Conservation (phyloP, 345 rosid genomes). For the Camelina hispida region DNA sequence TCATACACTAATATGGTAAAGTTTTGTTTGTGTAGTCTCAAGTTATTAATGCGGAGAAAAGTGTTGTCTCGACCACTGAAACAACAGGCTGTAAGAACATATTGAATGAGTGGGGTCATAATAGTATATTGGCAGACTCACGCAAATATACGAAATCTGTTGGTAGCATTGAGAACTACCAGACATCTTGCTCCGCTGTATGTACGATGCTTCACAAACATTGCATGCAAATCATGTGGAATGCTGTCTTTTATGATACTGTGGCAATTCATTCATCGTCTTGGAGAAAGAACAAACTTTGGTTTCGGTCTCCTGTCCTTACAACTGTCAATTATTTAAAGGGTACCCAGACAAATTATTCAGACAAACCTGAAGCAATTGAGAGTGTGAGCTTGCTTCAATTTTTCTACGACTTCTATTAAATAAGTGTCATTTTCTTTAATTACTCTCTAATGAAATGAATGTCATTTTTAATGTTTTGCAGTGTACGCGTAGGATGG, state of each 20-base stretch:
- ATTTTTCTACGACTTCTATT: neutral
- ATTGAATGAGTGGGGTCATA: conserved; percentile 7
- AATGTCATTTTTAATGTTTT: conserved; percentile 44
- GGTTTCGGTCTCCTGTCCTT: conserved; percentile 55
- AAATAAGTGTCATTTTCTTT: neutral
- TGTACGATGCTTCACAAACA: conserved; percentile 63
- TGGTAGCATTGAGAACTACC: conserved; percentile 73
- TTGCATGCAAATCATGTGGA: conserved; percentile 88
- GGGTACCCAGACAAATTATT: conserved; percentile 35
- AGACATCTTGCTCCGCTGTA: conserved; percentile 62
- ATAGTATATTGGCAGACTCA: conserved; percentile 25
- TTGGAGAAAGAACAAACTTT: conserved; percentile 76
- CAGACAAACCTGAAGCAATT: conserved; percentile 38
- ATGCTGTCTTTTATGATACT: conserved; percentile 79
- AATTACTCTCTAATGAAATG: conserved; percentile 16
- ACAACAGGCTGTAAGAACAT: conserved; percentile 42
- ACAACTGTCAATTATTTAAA: conserved; percentile 32
- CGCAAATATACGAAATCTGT: conserved; percentile 56
- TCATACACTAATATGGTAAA: conserved; percentile 4
- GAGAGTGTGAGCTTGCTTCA: conserved; percentile 46
- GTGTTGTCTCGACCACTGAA: conserved; percentile 38
- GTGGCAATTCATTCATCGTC: conserved; percentile 54
- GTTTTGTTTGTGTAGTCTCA: conserved; percentile 55
- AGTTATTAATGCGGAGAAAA: conserved; percentile 39
- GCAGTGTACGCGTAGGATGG: conserved; percentile 50